Evolutionary conservation across 2,329 filamentous ascomycete genomes (phyloP).

Genomic region (Diplodia sapinea): DNA sequence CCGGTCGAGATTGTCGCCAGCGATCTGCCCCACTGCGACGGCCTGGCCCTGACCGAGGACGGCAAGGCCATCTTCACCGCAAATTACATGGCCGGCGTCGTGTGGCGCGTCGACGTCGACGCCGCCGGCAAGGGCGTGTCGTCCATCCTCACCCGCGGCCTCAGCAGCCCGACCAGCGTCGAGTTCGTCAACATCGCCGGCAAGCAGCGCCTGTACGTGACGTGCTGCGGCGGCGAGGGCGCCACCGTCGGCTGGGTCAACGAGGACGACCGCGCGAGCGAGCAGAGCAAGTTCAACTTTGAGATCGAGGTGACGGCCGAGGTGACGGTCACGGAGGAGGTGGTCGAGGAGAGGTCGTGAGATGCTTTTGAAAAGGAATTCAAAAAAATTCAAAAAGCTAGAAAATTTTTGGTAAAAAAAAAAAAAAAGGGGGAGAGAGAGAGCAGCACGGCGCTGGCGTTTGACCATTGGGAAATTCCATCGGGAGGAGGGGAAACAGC

Average conservation of each 20-base stretch:
- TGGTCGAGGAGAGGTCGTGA: neutral
- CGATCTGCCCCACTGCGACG: constrained; percentile 26
- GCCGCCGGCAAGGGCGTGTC: constrained; percentile 8
- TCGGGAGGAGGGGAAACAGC: neutral
- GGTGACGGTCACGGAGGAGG: constrained; percentile 24
- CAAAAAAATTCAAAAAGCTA: too few species aligned
- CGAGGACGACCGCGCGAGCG: constrained; percentile 19
- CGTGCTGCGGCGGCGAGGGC: constrained; percentile 26
- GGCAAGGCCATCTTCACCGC: constrained; percentile 15
- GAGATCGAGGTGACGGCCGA: constrained; percentile 11
- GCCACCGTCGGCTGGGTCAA: constrained; percentile 22
- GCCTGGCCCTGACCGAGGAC: constrained; percentile 24
- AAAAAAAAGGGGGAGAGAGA: neutral
- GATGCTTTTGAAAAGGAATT: too few species aligned
- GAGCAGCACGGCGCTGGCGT: neutral
- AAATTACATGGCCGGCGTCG: constrained; percentile 25
- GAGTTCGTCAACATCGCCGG: neutral
- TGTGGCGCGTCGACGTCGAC: constrained; percentile 28
- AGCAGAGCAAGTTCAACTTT: constrained; percentile 8
- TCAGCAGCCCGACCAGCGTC: constrained; percentile 25
- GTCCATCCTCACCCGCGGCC: constrained; percentile 6
- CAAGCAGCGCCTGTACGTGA: constrained; percentile 16
- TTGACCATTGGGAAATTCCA: neutral
- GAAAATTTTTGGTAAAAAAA: too few species aligned
- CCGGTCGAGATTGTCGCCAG: constrained; percentile 26